These are phyloP conservation scores for Myriangium duriaei DNA, from an alignment of 2,329 filamentous ascomycete species.

Conservation along the genomic window DNA sequence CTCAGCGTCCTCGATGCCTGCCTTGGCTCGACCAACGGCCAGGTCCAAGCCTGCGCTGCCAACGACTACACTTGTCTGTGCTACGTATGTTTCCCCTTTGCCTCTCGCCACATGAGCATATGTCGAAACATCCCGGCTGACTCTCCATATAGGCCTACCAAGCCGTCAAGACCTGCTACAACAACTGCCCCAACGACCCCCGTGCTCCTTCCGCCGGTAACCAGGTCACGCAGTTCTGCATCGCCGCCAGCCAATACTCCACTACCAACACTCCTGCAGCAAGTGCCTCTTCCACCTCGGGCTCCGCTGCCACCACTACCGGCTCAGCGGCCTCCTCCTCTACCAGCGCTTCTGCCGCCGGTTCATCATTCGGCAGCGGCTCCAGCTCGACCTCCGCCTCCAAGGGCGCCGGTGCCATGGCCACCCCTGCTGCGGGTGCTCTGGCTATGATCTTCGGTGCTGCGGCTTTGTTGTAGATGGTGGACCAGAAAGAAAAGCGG, in stretches of 20 bases:
- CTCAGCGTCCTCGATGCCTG: conserved; percentile 41
- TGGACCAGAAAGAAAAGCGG: background rate
- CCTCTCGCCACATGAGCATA: too few species aligned
- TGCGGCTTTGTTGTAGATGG: conserved; percentile 10
- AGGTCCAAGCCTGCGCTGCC: conserved; percentile 30
- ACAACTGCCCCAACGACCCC: conserved; percentile 43
- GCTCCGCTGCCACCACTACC: conserved; percentile 5
- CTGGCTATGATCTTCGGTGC: conserved; percentile 9
- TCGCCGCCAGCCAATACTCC: conserved; percentile 10
- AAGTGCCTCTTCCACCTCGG: conserved; percentile 1
- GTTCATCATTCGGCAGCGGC: conserved; percentile 8
- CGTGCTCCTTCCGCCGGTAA: conserved; percentile 8
- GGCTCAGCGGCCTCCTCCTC: conserved; percentile 1
- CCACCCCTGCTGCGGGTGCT: conserved; percentile 9
- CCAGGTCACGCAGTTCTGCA: conserved; percentile 9
- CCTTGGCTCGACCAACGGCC: conserved; percentile 27
- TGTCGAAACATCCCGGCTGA: conserved; percentile 41
- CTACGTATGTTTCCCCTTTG: conserved; percentile 20
- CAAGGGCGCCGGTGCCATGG: conserved; percentile 9
- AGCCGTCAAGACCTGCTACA: conserved; percentile 39
- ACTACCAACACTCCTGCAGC: conserved; percentile 2
- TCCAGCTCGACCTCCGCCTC: conserved; percentile 1
- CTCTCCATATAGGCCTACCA: conserved; percentile 39
- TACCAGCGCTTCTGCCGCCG: conserved; percentile 5
- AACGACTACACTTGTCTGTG: conserved; percentile 48